These are phyloP conservation scores for Leccinum huronense DNA, from an alignment of 1,284 basidiomycete species.

Conservation along the genomic window DNA sequence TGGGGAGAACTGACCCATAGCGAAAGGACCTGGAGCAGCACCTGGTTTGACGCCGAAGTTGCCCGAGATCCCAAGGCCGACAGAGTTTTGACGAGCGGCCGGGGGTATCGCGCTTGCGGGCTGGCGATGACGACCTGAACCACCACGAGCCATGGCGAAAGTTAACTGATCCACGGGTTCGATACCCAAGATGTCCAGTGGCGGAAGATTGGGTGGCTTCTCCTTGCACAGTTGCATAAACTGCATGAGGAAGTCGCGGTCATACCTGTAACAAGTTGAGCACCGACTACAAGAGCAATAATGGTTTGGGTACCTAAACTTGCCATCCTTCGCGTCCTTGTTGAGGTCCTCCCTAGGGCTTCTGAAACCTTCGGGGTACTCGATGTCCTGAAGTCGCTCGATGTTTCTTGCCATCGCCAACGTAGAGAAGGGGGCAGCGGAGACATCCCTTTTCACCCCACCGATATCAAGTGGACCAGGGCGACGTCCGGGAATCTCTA, in stretches of 20 bases:
- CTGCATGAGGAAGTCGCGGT: constrained; percentile 96
- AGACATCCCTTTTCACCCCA: background rate
- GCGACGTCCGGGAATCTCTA: constrained; percentile 30
- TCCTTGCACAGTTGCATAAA: constrained; percentile 74
- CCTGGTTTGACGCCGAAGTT: constrained; percentile 44
- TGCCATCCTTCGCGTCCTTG: constrained; percentile 78
- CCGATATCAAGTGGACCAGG: background rate
- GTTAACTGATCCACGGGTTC: constrained; percentile 64
- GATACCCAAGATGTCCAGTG: constrained; percentile 89
- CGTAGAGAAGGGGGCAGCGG: constrained; percentile 31
- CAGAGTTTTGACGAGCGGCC: constrained; percentile 49
- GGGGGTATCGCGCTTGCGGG: constrained; percentile 42
- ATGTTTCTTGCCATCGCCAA: constrained; percentile 52
- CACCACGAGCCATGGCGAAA: constrained; percentile 55
- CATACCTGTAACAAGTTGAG: constrained; percentile 66
- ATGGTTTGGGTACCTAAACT: constrained; percentile 58
- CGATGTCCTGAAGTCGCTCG: constrained; percentile 75
- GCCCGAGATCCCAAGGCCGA: constrained; percentile 54
- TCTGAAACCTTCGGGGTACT: constrained; percentile 82
- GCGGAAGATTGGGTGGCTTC: constrained; percentile 62
- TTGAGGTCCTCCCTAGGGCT: constrained; percentile 89
- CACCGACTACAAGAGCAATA: background rate
- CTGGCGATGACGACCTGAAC: constrained; percentile 53
- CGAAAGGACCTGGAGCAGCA: constrained; percentile 42
- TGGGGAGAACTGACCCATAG: constrained; percentile 72